Evolutionary conservation across 2,329 filamentous ascomycete species (phyloP).

Genomic region (Fusarium protoensiforme): DNA sequence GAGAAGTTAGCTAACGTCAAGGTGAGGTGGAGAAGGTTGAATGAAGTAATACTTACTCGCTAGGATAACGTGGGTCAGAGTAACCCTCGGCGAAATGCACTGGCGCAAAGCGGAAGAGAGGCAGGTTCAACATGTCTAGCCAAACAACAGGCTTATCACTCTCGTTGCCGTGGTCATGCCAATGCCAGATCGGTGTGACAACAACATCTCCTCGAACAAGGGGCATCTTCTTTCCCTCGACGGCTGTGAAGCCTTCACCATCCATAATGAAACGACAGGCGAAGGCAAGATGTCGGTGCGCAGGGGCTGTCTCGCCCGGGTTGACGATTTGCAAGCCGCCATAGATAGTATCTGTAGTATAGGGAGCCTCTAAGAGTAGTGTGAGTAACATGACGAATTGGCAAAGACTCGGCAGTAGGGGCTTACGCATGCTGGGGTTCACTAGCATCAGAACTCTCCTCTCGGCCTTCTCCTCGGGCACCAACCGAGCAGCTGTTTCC

Average conservation of each 20-base stretch:
- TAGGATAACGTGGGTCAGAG: constrained; percentile 59
- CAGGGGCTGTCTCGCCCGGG: constrained; percentile 65
- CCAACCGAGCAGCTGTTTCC: constrained; percentile 47
- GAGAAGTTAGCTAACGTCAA: neutral
- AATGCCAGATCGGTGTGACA: constrained; percentile 68
- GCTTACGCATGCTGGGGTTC: constrained; percentile 60
- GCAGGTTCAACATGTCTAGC: constrained; percentile 67
- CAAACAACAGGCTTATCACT: constrained; percentile 65
- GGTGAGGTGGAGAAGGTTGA: too few species aligned
- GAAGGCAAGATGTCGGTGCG: constrained; percentile 67
- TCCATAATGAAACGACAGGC: constrained; percentile 69
- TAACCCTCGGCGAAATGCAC: constrained; percentile 67
- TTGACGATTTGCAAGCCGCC: constrained; percentile 67
- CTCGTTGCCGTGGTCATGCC: constrained; percentile 70
- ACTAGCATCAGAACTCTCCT: constrained; percentile 55
- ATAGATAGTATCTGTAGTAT: constrained; percentile 62
- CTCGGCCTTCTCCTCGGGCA: constrained; percentile 55
- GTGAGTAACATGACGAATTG: neutral
- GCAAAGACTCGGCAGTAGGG: accelerated
- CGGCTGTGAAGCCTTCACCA: constrained; percentile 66
- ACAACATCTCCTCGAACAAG: constrained; percentile 66
- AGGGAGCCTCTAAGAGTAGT: constrained; percentile 56
- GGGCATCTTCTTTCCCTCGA: constrained; percentile 63
- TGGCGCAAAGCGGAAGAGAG: constrained; percentile 60
- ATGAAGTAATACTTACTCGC: constrained; percentile 44